Conservation (phyloP, 192 early-diverging fungal species). For the Spizellomyces sp. region DNA sequence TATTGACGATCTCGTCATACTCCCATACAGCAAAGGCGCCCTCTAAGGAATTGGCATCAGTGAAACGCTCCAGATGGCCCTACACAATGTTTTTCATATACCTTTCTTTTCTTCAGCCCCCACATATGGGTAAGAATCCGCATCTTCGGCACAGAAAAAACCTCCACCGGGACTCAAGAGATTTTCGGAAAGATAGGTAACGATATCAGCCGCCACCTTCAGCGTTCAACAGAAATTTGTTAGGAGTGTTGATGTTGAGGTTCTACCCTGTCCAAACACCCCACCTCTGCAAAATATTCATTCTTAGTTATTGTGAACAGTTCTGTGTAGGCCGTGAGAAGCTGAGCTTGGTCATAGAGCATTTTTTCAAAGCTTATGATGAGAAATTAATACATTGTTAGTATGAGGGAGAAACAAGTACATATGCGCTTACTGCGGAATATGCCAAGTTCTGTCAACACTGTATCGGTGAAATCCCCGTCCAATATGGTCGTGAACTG, state of each 20-base stretch:
- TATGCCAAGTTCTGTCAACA: conserved; percentile 52
- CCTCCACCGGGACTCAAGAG: conserved; percentile 49
- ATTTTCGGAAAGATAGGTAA: conserved; percentile 58
- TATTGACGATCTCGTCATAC: conserved; percentile 43
- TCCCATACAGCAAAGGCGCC: conserved; percentile 70
- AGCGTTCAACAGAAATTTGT: not conserved
- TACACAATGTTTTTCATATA: conserved; percentile 11
- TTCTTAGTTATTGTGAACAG: conserved; percentile 54
- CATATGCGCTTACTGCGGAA: conserved; percentile 51
- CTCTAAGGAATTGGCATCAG: conserved; percentile 36
- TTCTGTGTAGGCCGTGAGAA: conserved; percentile 49
- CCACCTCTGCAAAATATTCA: conserved; percentile 42
- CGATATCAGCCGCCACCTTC: conserved; percentile 51
- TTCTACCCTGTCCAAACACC: not conserved
- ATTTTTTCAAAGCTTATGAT: conserved; percentile 63
- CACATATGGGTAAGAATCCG: conserved; percentile 56
- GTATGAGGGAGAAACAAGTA: not conserved
- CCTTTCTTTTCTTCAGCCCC: conserved; percentile 48
- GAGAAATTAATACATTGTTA: not conserved
- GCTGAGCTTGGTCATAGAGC: conserved; percentile 73
- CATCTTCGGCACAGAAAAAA: conserved; percentile 70
- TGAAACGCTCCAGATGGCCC: not conserved
- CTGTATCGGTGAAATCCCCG: conserved; percentile 46
- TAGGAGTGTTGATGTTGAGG: no score
- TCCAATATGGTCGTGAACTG: conserved; percentile 50